These are phyloP conservation scores for Metschnikowia reukaufii DNA, from an alignment of 805 yeast genomes.

Conservation along the genomic window DNA sequence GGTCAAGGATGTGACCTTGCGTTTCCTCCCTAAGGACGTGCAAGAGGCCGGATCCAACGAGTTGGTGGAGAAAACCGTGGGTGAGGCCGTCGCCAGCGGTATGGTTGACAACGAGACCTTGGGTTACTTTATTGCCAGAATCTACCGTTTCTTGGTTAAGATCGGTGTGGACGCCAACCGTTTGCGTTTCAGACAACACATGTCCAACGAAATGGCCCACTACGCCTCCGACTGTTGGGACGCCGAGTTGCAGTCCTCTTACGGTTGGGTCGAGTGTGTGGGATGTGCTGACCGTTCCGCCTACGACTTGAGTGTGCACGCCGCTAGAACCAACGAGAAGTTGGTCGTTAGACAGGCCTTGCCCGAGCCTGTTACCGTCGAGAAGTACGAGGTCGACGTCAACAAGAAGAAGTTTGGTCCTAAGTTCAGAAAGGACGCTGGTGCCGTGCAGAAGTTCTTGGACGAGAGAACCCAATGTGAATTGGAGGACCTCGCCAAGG, in stretches of 20 bases:
- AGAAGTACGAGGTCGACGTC: constrained; percentile 78
- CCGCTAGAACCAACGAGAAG: constrained; percentile 93
- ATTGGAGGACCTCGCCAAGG: constrained; percentile 71
- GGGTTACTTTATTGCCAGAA: constrained; percentile 95
- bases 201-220: constrained; percentile 99
- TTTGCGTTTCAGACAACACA: constrained; percentile 96
- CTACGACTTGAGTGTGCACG: constrained; percentile 91
- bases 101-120: constrained; percentile 96
- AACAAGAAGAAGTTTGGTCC: constrained; percentile 98
- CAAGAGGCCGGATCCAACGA: constrained; percentile 85
- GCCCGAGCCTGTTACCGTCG: constrained; percentile 79
- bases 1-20: constrained; percentile 69
- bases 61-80: constrained; percentile 64
- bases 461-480: constrained; percentile 77
- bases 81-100: constrained; percentile 85
- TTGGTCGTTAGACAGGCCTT: constrained; percentile 90
- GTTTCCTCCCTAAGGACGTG: constrained; percentile 80
- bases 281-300: constrained; percentile 99
- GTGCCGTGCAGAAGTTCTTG: constrained; percentile 82
- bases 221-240: constrained; percentile 99
- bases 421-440: constrained; percentile 94
- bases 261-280: constrained; percentile 99
- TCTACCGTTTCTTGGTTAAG: constrained; percentile 75
- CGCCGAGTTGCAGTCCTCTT: constrained; percentile 92
- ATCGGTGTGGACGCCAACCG: constrained; percentile 87